Evolutionary conservation across 225 moss, liverwort and hornwort genomes (phyloP), one percentile per base, ranked within the genome.

Genomic region (Thuidium tamariscinum): DNA sequence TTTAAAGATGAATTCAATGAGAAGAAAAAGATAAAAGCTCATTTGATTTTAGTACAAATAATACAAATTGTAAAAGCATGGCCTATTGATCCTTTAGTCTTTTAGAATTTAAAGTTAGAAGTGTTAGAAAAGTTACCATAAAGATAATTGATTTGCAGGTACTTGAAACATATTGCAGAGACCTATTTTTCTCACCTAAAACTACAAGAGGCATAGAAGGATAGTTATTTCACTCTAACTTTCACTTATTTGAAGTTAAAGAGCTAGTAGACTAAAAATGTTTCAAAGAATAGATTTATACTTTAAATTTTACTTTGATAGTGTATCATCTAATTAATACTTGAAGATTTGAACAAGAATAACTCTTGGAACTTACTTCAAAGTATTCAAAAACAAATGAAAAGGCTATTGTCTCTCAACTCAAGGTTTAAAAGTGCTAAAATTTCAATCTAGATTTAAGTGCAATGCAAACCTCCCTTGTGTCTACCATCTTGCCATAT

Each of bases 311-410:
- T 20, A 36, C 3, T 36, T 66, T 66, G 36, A 66, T 36, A 11
- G 36, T 3, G 0, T 20, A 10, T 36, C n/a, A n/a, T n/a, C n/a
- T 34, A 6, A 1, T 3, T 66, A 20, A 20, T 2, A 36, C 2
- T 20, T 36, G 6, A 2, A 36, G 6, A 36, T 20, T 36, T 21
- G 12, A 37, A 66, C 0, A 37, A 0, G 12, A 36, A 12, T 12
- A 36, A 66, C 0, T 3, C 3, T 20, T 22, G 21, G 36, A 66
- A 66, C 21, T 12, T 66, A 66, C 36, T 5, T 37, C 21, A 66
- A 21, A 66, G 21, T 37, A 1, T 37, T 66, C 2, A 21, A 21
- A n/a, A 44, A 27, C 16, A 10, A 27, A 42, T 16, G 9, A 15
- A 9, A 41, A 26, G 0, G 3, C 42, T 15, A 42, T 16, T 8